Conservation (phyloP, 805 yeast genomes). For the Pichia gijzeniarum region DNA sequence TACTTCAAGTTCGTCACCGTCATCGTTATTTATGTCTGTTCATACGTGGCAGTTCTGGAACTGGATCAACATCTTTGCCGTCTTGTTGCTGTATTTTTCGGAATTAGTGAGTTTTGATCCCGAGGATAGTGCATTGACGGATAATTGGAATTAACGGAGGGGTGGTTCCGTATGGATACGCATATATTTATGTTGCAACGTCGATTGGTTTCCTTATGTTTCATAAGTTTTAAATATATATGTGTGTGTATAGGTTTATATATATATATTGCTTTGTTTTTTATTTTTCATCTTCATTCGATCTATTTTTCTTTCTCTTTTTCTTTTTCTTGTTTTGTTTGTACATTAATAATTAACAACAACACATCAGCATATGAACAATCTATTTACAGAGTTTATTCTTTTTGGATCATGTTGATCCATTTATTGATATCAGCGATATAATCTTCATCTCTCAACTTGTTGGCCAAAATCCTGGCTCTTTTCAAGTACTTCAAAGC, state of each 20-base stretch:
- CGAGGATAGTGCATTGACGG: constrained; percentile 30
- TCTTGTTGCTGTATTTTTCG: constrained; percentile 69
- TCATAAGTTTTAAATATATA: too few species aligned
- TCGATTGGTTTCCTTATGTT: too few species aligned
- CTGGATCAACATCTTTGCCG: constrained; percentile 85
- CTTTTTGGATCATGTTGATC: constrained; percentile 10
- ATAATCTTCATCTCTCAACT: constrained; percentile 13
- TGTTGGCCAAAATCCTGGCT: constrained; percentile 15
- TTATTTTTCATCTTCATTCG: neutral
- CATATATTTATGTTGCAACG: too few species aligned
- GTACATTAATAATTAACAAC: constrained; percentile 1
- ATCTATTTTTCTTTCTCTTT: neutral
- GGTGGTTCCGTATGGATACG: too few species aligned
- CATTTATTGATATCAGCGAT: constrained; percentile 14
- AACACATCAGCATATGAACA: neutral
- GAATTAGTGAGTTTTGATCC: constrained; percentile 50
- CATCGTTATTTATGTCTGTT: constrained; percentile 17
- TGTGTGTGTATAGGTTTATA: too few species aligned
- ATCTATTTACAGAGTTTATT: neutral
- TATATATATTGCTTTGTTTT: neutral
- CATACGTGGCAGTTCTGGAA: constrained; percentile 97
- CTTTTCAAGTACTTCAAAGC: constrained; percentile 15
- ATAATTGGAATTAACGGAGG: constrained; percentile 24
- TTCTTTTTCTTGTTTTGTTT: too few species aligned
- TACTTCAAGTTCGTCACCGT: neutral